Evolutionary conservation across 352 stramenopile species (phyloP), one percentile per base, ranked within the genome.

Genomic region (Globisporangium acanthophoron): DNA sequence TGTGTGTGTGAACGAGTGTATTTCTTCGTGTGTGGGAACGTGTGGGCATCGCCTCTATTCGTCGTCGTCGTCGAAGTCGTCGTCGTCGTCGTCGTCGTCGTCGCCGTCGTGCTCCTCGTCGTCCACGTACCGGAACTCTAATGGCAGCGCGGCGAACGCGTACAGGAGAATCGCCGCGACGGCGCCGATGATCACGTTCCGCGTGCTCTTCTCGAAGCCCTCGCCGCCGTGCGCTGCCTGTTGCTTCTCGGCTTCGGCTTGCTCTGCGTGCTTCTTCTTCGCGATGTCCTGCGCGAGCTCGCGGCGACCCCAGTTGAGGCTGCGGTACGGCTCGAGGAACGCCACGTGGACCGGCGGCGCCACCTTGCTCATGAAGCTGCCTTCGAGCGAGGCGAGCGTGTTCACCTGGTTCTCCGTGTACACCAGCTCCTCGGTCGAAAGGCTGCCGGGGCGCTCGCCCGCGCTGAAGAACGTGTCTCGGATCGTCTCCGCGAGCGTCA

Each of bases 261-360:
- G 58, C 18, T 62, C 62, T 18, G 66, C 54, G 6, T 56, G 51
- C 57, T 81, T 88, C 47, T 84, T 79, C 54, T 75, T 58, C 5
- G 68, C 69, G 24, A 92, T 61, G 3, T 91, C 77, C 18, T 61
- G 64, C n/a, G 74, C 61, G 20, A 90, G 59, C 49, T 85, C 80
- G n/a, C 83, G 83, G 21, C 81, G 80, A 56, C 81, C 80, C 85
- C 85, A 95, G 62, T 92, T 85, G 27, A 95, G 61, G 59, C 83
- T 95, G 31, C 76, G 76, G 57, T 92, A 95, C 50, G 85, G 85
- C 59, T 85, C 64, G 11, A 93, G 52, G 66, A 93, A 93, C 45
- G 78, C 71, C 16, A 90, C 66, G 37, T 89, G 76, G 49, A 85
- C 59, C 5, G 76, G 63, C 15, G 69, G 40, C 2, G 78, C 63